Conservation (phyloP, 1,284 basidiomycete genomes). For the Pseudozyma sp. region DNA sequence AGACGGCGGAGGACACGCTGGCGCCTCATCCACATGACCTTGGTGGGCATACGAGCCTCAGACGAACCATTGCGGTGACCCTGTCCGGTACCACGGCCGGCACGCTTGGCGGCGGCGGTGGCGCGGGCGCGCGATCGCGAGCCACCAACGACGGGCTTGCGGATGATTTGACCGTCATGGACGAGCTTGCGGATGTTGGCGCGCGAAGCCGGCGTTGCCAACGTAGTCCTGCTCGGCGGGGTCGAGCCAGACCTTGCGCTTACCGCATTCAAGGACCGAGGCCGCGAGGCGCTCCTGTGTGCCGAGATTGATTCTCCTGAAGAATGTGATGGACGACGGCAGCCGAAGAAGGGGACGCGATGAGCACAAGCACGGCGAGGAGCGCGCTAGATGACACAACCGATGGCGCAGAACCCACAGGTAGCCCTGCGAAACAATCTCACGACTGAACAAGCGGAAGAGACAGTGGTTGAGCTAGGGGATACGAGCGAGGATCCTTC, state of each 20-base stretch:
- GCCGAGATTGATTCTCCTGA: slow-evolving; percentile 71
- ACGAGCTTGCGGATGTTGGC: slow-evolving; percentile 97
- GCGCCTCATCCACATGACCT: slow-evolving; percentile 98
- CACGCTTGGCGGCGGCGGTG: slow-evolving; percentile 93
- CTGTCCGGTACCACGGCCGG: slow-evolving; percentile 95
- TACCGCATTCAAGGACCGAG: slow-evolving; percentile 94
- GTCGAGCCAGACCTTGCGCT: slow-evolving; percentile 99
- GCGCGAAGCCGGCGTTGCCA: slow-evolving; percentile 97
- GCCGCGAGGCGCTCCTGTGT: slow-evolving; percentile 99
- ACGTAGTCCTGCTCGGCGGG: slow-evolving; percentile 97
- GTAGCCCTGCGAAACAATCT: too few relatives aligned
- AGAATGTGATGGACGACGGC: too few relatives aligned
- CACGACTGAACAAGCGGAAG: too few relatives aligned
- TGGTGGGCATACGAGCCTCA: slow-evolving; percentile 97
- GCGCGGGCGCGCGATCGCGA: slow-evolving; percentile 94
- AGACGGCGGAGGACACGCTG: slow-evolving; percentile 95
- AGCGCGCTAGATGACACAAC: too few relatives aligned
- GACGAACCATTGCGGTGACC: slow-evolving; percentile 99
- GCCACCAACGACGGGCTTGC: slow-evolving; percentile 95
- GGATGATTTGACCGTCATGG: slow-evolving; percentile 88
- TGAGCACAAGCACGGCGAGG: too few relatives aligned
- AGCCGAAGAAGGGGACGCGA: too few relatives aligned
- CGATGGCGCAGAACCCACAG: too few relatives aligned
- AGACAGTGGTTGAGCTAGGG: too few relatives aligned
- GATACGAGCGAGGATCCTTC: too few relatives aligned